Base-by-base conservation (phyloP, 805 yeast genomes). In the Yarrowia hollandica region DNA sequence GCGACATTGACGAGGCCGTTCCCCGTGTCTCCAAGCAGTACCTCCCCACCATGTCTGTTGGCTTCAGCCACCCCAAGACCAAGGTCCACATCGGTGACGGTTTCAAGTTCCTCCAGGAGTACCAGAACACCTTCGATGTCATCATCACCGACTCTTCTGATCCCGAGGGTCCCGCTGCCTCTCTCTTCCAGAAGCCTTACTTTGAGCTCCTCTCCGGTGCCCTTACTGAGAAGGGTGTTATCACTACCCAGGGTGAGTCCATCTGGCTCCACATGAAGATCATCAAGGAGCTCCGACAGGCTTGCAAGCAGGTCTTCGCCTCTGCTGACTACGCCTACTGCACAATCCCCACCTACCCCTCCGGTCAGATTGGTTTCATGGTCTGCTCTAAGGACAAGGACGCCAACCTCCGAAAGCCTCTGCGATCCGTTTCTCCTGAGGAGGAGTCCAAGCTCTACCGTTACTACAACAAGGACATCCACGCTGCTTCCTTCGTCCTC, bases 131-230 rank as follows among this genome's bases (percentile, higher is more conserved):
- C 60, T 92, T 88, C 68, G 99, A 92, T 71, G 97, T 91, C 48
- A 92, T 92, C 74, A 87, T 92, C 73, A 92, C 98, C 55, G 99
- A 92, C 73, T 90, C 97, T 26, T 89, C 97, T 30, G 98, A 92
- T 74, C 98, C 98, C 52, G 98, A 92, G 74, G 99, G 98, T 60
- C 98, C 99, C 30, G 98, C 98, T 54, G 97, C 86, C 74, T 79
- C 89, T 33, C 80, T 92, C 56, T 94, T 94, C 83, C 96, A 91
- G 77, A 86, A 88, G 72, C 89, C 90, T 25, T 92, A 92, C 80
- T 92, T 91, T 73, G 80, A 86, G 74, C 82, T 92, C 63, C 79
- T 92, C 72, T 77, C 79, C 72, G 86, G 83, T 63, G 97, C 98
- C n/a, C 81, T 92, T 66, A 90, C 96, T 62, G 94, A 84, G 64